Base-by-base conservation (phyloP, 2,329 filamentous ascomycete genomes). In the Tolypocladium cylindrosporum region DNA sequence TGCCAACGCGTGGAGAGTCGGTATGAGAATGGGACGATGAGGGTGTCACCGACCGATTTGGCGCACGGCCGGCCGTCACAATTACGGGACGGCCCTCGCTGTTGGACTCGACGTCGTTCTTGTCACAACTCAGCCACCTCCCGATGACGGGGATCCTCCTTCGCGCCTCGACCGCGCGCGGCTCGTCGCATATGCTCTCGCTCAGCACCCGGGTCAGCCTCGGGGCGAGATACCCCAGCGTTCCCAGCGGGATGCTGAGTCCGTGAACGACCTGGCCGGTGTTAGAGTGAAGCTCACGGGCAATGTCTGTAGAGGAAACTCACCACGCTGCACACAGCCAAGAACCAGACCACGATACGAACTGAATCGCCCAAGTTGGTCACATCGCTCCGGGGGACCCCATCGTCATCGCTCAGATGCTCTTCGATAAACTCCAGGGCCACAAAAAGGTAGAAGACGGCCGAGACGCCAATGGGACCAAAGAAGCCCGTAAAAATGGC, bases 401-500 rank as follows among this genome's bases (percentile, higher is more conserved):
- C 86, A 56, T 89, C 75, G 9, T 84, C 81, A 0, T 79, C 65
- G 21, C 66, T 82, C n/a, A 83, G 66, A 2, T 69, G 66, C 59
- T 73, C 37, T 70, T 73, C 55, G 21, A 97, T 76, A 60, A 92
- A 96, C 31, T 96, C 89, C 1, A 89, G 71, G 45, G 83, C 87
- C 61, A 96, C 78, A 67, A 91, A 95, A 7, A 97, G 79, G 68
- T 97, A 96, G 69, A 96, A 97, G 24, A 96, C 82, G 1, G 91
- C 92, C 19, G 89, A 90, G 1, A 96, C 91, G 3, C 93, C 91
- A 58, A 97, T 92, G 0, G 92, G 92, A 0, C 92, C 92, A 63
- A 97, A 97, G 75, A 96, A 96, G 0, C 92, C 92, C 9, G 94
- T 89, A 66, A 96, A 96, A 0, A 89, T 74, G 1, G 91, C 91